Evolutionary conservation across 495 filamentous ascomycete species (phyloP), one percentile per base, ranked within the genome.

Genomic region (Bathelium albidoporum): DNA sequence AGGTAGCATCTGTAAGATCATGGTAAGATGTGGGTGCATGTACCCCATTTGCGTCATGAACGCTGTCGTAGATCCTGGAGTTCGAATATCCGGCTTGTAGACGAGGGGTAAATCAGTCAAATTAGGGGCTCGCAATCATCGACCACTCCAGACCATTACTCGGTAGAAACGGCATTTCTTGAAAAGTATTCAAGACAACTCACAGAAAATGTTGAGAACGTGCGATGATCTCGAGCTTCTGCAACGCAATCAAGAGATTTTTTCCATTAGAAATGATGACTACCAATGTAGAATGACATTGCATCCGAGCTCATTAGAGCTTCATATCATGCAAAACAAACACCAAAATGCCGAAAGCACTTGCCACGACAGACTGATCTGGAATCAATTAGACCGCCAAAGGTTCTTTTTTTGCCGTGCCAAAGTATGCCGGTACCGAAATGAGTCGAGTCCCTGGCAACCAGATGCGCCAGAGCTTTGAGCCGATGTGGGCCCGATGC

Each of bases 401-500:
- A 18, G 5, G 12, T 1, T 11, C 4, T 28, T 20, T 20, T n/a
- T 29, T 26, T n/a, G 16, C 5, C 20, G 34, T 24, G 49, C 49
- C 1, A n/a, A 9, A 55, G 0, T 29, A 29, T 55, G 24, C 49
- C 29, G 44, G 44, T 1, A 16, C 44, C 44, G n/a, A 49, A 12
- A 49, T 49, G 44, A 12, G 44, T 49, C 44, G n/a, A n/a, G n/a
- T n/a, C n/a, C n/a, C n/a, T n/a, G n/a, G n/a, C 34, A 39, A 39
- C 34, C 49, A 29, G 11, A 55, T 55, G 16, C 49, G 49, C 49
- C 49, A 28, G 29, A 26, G 9, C 20, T 55, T 24, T 24, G 49
- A 55, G 24, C 49, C 49, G 49, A 55, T 28, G 49, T 55, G 49
- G 49, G 49, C 49, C 49, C 49, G 49, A 55, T 32, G 49, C 29